Percentiles rank a stretch among this genome's conserved stretches.
Conservation (phyloP, 1,139 yeast genomes). For the Kodamaea derodonti region DNA sequence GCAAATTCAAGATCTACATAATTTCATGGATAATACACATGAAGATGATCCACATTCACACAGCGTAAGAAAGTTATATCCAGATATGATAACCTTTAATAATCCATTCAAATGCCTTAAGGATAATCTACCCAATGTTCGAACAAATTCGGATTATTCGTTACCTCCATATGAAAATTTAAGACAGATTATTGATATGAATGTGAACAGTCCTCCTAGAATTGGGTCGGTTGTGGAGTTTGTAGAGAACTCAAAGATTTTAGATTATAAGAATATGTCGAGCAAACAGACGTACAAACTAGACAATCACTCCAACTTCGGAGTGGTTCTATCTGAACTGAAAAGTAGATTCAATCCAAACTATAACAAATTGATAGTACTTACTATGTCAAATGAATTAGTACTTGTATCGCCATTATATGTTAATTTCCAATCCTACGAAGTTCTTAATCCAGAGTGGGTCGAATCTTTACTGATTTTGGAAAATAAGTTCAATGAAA, state of each 20-base stretch:
- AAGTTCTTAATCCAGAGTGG: constrained; percentile 22
- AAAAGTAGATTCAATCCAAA: constrained; percentile 31
- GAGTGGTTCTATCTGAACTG: constrained; percentile 31
- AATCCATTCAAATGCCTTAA: not conserved
- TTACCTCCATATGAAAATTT: constrained; percentile 12
- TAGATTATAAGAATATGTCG: no score
- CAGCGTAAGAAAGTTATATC: no score
- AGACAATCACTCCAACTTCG: constrained; percentile 21
- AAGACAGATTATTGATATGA: constrained; percentile 18
- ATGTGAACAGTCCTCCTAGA: constrained; percentile 18
- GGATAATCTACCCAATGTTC: not conserved
- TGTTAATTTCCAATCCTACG: constrained; percentile 25
- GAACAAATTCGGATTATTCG: not conserved
- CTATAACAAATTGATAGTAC: constrained; percentile 29
- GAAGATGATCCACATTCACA: no score
- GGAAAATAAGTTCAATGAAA: constrained; percentile 21
- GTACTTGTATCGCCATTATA: constrained; percentile 22
- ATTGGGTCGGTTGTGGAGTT: constrained; percentile 37
- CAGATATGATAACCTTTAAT: no score
- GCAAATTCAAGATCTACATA: no score
- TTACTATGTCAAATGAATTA: constrained; percentile 30
- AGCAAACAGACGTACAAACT: no score
- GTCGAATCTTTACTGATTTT: constrained; percentile 17
- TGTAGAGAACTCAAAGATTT: no score
- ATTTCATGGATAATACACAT: no score